Evolutionary conservation across 2,329 filamentous ascomycete species (phyloP).

Genomic region (Aspergillus candidus): DNA sequence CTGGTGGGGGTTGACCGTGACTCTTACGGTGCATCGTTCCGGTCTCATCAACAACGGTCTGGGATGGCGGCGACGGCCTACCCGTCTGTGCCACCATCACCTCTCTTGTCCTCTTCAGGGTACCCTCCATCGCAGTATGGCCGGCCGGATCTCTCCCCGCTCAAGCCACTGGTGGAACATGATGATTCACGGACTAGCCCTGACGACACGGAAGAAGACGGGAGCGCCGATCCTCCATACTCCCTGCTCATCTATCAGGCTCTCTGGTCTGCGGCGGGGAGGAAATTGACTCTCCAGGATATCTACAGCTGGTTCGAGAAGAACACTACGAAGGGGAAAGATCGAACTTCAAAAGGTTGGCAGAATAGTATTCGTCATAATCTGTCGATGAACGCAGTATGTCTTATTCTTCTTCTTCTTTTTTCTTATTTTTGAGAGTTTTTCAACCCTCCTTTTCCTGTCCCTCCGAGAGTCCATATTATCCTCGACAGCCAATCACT

Average conservation of each 20-base stretch:
- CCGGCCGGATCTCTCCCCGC: slow-evolving; percentile 8
- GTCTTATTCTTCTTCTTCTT: slow-evolving; percentile 27
- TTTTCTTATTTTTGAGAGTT: slow-evolving; percentile 4
- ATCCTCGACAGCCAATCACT: too few species aligned
- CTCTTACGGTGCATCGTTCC: slow-evolving; percentile 5
- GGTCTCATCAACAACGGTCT: slow-evolving; percentile 6
- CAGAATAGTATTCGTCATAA: slow-evolving; percentile 96
- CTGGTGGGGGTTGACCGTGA: not conserved
- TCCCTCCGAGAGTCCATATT: too few species aligned
- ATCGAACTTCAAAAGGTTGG: slow-evolving; percentile 65
- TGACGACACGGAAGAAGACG: slow-evolving; percentile 22
- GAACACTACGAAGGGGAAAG: slow-evolving; percentile 69
- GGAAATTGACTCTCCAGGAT: slow-evolving; percentile 72
- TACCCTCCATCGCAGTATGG: slow-evolving; percentile 12
- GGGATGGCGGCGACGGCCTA: not conserved
- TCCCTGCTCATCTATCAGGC: slow-evolving; percentile 74
- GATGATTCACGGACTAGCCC: slow-evolving; percentile 21
- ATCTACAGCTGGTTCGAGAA: slow-evolving; percentile 86
- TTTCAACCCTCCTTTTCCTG: too few species aligned
- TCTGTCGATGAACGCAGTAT: slow-evolving; percentile 88
- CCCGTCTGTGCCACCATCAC: slow-evolving; percentile 15
- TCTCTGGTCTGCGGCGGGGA: slow-evolving; percentile 59
- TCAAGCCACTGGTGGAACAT: slow-evolving; percentile 5
- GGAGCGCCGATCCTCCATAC: slow-evolving; percentile 59
- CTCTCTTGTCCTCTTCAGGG: slow-evolving; percentile 18